Percentiles rank a stretch among this genome's conserved stretches.
phyloP scores from a whole-genome alignment of 179 eudicot genomes.

The Heliamphora ciliata region DNA sequence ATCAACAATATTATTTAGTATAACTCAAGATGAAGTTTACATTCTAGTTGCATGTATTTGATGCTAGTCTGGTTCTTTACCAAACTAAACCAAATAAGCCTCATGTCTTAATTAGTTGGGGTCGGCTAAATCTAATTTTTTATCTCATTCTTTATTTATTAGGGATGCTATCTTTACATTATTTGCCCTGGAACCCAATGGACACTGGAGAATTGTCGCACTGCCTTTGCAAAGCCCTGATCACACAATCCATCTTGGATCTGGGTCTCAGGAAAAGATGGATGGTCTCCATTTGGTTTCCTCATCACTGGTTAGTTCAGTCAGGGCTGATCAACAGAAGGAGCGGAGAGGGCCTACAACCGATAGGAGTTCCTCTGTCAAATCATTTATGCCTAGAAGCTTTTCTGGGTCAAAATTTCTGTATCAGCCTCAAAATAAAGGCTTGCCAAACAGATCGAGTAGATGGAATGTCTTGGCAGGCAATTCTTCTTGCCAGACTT shows the following conservation, averaged over 20 bases:
- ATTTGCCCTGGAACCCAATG: slow-evolving; percentile 15
- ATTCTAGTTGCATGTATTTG: not conserved
- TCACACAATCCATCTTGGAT: slow-evolving; percentile 13
- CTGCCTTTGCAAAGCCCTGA: slow-evolving; percentile 16
- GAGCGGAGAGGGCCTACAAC: slow-evolving; percentile 3
- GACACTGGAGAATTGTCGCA: slow-evolving; percentile 20
- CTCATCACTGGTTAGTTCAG: slow-evolving; percentile 11
- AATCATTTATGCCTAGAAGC: slow-evolving; percentile 17
- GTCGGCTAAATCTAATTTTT: not conserved
- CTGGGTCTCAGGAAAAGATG: slow-evolving; percentile 16
- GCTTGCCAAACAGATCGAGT: slow-evolving; percentile 15
- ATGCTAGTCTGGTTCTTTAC: not conserved
- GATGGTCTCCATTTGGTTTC: slow-evolving; percentile 19
- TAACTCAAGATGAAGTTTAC: not conserved
- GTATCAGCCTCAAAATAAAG: slow-evolving; percentile 13
- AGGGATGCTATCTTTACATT: slow-evolving; percentile 15
- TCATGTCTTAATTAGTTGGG: not conserved
- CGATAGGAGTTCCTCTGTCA: slow-evolving; percentile 16
- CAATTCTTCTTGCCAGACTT: slow-evolving; percentile 11
- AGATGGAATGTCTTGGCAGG: slow-evolving; percentile 13
- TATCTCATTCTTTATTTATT: not conserved
- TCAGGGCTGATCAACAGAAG: slow-evolving; percentile 12
- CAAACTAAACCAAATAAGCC: no score
- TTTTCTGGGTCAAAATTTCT: slow-evolving; percentile 13
- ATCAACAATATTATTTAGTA: not conserved